phyloP scores from a whole-genome alignment of 768 basidiomycete species.

The Butyriboletus loyo region DNA sequence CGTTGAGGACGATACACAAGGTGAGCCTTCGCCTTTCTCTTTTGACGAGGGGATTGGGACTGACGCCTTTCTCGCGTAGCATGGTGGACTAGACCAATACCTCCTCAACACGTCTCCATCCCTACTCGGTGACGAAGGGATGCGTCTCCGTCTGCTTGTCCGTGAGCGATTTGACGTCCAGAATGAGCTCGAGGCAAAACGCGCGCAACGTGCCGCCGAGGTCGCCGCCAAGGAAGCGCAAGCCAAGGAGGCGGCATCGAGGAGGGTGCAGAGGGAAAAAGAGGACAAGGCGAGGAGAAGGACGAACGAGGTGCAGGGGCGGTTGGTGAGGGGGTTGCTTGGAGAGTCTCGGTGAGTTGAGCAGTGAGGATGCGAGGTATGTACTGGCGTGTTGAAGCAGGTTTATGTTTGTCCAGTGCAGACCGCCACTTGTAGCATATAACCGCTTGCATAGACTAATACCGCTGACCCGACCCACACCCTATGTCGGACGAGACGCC shows the following conservation, averaged over 20 bases:
- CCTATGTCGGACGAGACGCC: background rate
- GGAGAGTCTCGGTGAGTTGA: constrained; percentile 6
- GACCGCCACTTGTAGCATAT: background rate
- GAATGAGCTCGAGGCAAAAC: constrained; percentile 18
- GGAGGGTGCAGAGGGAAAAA: constrained; percentile 4
- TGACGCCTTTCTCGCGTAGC: constrained; percentile 31
- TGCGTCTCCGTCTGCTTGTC: constrained; percentile 44
- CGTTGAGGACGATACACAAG: constrained; percentile 82
- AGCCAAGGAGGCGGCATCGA: constrained; percentile 5
- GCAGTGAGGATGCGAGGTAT: background rate
- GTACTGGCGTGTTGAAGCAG: background rate
- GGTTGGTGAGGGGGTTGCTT: constrained; percentile 19
- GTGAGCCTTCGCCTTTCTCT: constrained; percentile 20
- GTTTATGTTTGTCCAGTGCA: background rate
- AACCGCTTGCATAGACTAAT: background rate
- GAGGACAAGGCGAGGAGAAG: constrained; percentile 5
- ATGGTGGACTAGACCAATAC: constrained; percentile 73
- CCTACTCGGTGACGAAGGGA: constrained; percentile 39
- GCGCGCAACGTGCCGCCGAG: constrained; percentile 19
- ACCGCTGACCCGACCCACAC: background rate
- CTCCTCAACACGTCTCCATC: constrained; percentile 46
- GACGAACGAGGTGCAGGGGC: constrained; percentile 1
- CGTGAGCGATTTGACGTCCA: constrained; percentile 29
- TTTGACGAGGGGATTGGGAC: background rate
- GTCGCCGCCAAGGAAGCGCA: constrained; percentile 15